These are phyloP conservation scores for Lactarius pseudohatsudake DNA, from an alignment of 768 basidiomycete genomes.

Conservation along the genomic window DNA sequence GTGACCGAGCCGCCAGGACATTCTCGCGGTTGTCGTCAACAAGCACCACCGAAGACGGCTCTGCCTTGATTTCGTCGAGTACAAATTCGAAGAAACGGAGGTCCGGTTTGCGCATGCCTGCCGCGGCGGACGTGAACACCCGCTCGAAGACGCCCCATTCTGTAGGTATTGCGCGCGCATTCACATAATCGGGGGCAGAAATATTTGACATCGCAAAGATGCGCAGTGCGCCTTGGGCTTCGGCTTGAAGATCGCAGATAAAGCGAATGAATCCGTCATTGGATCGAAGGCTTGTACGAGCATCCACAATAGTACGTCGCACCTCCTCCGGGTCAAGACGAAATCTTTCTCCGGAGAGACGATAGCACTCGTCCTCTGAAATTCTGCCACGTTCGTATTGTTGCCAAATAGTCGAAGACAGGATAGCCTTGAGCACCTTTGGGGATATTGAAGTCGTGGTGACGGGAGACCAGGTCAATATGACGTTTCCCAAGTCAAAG, in stretches of 20 bases:
- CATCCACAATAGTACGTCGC: too few relatives aligned
- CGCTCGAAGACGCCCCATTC: conserved; percentile 51
- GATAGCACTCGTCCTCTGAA: too few relatives aligned
- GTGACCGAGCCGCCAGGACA: too few relatives aligned
- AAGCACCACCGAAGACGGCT: conserved; percentile 37
- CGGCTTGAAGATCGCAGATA: conserved; percentile 46
- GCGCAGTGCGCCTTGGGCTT: conserved; percentile 38
- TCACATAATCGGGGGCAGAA: conserved; percentile 51
- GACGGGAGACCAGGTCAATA: too few relatives aligned
- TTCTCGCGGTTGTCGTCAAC: conserved; percentile 49
- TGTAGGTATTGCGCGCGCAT: conserved; percentile 45
- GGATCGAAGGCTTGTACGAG: too few relatives aligned
- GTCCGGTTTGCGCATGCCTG: conserved; percentile 56
- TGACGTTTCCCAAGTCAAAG: too few relatives aligned
- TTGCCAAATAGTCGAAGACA: too few relatives aligned
- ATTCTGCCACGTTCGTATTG: too few relatives aligned
- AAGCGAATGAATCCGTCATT: conserved; percentile 36
- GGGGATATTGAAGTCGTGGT: too few relatives aligned
- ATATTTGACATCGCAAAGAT: conserved; percentile 64
- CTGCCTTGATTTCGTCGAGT: conserved; percentile 41
- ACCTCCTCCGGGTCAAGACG: too few relatives aligned
- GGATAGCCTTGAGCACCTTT: too few relatives aligned
- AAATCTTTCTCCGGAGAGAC: too few relatives aligned
- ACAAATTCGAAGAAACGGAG: conserved; percentile 55
- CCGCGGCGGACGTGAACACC: conserved; percentile 52